These are phyloP conservation scores for Arbutus unedo DNA, from an alignment of 148 eudicot genomes.

Conservation along the genomic window DNA sequence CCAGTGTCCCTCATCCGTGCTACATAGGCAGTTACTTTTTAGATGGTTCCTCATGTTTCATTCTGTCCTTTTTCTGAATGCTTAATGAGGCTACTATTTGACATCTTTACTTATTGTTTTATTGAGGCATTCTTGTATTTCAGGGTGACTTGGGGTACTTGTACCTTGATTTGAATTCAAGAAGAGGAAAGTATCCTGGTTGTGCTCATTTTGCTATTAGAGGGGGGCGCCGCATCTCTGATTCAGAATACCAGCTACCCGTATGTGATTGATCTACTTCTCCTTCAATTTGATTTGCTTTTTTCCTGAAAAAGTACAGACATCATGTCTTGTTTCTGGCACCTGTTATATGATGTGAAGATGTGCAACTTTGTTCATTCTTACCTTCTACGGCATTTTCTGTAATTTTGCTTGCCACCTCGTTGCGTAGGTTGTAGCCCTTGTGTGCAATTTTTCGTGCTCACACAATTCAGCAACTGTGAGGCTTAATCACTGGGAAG, in stretches of 20 bases:
- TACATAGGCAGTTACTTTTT: neutral
- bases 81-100: neutral
- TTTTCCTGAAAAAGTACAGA: neutral
- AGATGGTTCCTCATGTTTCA: neutral
- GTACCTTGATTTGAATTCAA: conserved; percentile 87
- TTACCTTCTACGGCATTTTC: neutral
- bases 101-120: neutral
- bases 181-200: conserved; percentile 84
- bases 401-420: neutral
- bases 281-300: neutral
- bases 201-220: conserved; percentile 97
- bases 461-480: conserved; percentile 38
- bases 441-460: conserved; percentile 84
- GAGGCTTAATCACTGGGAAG: conserved; percentile 84
- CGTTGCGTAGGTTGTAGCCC: conserved; percentile 76
- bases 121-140: conserved; percentile 13
- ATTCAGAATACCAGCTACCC: conserved; percentile 88
- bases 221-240: conserved; percentile 86
- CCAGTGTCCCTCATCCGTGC: too few relatives aligned
- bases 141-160: conserved; percentile 97
- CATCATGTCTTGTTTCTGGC: neutral
- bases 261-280: conserved; percentile 37
- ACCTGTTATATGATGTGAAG: neutral
- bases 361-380: conserved; percentile 1
- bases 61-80: neutral